Conservation (phyloP, 78 protist genomes). For the Isochrysis galbana region DNA sequence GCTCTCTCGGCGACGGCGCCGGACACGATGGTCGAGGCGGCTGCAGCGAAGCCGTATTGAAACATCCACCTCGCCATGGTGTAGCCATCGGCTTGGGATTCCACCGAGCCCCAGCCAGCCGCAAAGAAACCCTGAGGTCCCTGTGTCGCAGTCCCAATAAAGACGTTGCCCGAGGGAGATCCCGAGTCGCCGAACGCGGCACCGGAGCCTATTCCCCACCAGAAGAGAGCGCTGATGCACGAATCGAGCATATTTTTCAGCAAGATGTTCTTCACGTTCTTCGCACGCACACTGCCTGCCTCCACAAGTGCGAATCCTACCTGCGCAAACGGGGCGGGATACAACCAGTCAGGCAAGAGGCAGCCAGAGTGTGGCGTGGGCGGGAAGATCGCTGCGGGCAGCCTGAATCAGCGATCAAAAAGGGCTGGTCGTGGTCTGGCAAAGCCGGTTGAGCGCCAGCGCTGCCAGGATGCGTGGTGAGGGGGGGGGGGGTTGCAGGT, state of each 20-base stretch:
- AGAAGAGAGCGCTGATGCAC: background rate
- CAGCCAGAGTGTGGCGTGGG: too few relatives aligned
- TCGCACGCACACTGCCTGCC: background rate
- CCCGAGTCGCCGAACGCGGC: conserved; percentile 64
- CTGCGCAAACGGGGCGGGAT: background rate
- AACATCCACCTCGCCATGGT: conserved; percentile 35
- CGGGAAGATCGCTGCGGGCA: too few relatives aligned
- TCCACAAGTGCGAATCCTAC: conserved; percentile 2
- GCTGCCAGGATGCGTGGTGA: too few relatives aligned
- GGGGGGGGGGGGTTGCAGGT: too few relatives aligned
- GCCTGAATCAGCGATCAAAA: too few relatives aligned
- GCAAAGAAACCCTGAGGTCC: background rate
- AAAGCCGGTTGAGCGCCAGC: too few relatives aligned
- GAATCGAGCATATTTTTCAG: conserved; percentile 34
- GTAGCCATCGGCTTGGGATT: background rate
- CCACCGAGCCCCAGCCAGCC: background rate
- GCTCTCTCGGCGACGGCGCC: conserved; percentile 78
- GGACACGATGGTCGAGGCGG: conserved; percentile 75
- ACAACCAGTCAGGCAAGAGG: too few relatives aligned
- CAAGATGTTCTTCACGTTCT: conserved; percentile 32
- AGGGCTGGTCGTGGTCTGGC: too few relatives aligned
- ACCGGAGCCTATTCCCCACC: conserved; percentile 50
- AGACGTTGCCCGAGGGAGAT: background rate
- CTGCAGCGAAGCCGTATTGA: conserved; percentile 67
- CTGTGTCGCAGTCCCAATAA: conserved; percentile 23